Evolutionary conservation across 2,329 filamentous ascomycete genomes (phyloP).

Genomic region (Cryphonectria naterciae): DNA sequence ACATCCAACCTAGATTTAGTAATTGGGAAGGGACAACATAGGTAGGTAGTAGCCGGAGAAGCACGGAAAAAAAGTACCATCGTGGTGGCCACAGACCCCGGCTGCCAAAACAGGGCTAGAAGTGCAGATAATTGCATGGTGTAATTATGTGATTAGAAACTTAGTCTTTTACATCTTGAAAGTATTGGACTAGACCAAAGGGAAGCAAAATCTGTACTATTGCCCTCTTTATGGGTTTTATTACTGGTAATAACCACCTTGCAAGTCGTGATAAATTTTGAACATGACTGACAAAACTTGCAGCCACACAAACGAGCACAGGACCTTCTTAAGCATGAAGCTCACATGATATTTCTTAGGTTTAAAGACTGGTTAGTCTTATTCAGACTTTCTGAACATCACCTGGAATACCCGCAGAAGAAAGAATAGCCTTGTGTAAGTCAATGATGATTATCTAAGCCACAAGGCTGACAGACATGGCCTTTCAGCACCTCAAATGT

Average conservation of each 20-base stretch:
- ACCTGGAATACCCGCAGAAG: not conserved
- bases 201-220: not conserved
- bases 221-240: not conserved
- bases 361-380: not conserved
- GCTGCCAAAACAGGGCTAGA: slow-evolving; percentile 5
- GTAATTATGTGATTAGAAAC: not conserved
- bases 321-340: not conserved
- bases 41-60: slow-evolving; percentile 2
- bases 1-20: not conserved
- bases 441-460: slow-evolving; percentile 2
- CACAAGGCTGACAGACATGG: slow-evolving; percentile 5
- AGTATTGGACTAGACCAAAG: not conserved
- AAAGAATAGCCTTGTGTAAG: slow-evolving; percentile 8
- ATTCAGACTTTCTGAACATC: not conserved
- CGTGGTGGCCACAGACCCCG: not conserved
- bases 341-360: not conserved
- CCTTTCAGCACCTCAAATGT: not conserved
- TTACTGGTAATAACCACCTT: not conserved
- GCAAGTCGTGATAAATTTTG: not conserved
- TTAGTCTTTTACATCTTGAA: not conserved
- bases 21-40: not conserved
- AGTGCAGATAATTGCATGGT: not conserved
- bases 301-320: not conserved
- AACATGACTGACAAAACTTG: not conserved
- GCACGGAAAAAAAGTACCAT: not conserved